These are phyloP conservation scores for Rubia yunnanensis DNA, from an alignment of 257 asterid species.

Conservation along the genomic window DNA sequence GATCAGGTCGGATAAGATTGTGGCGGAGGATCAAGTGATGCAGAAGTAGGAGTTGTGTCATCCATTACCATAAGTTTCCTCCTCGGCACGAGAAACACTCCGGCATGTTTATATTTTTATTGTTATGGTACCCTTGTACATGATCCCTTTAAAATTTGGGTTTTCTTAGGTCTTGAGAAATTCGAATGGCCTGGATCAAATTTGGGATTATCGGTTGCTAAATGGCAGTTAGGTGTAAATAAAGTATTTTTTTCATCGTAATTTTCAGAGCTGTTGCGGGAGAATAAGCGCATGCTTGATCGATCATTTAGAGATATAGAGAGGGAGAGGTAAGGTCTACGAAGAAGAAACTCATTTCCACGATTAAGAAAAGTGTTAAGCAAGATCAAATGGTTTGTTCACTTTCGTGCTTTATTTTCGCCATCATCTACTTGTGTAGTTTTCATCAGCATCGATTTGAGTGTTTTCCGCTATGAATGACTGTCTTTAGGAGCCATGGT, in stretches of 20 bases:
- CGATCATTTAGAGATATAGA: slow-evolving; percentile 92
- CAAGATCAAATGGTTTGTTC: slow-evolving; percentile 91
- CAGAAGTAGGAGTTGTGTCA: slow-evolving; percentile 60
- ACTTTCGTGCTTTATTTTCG: slow-evolving; percentile 7
- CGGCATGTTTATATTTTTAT: slow-evolving; percentile 50
- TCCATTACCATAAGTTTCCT: slow-evolving; percentile 65
- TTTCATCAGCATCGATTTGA: neutral
- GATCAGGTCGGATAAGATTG: slow-evolving; percentile 85
- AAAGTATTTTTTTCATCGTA: neutral
- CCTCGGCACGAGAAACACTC: slow-evolving; percentile 84
- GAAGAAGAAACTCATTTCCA: slow-evolving; percentile 76
- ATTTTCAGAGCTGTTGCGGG: slow-evolving; percentile 81
- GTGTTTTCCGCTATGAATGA: neutral
- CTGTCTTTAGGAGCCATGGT: neutral
- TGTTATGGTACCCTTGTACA: neutral
- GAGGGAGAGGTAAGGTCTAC: slow-evolving; percentile 93
- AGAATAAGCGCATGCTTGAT: slow-evolving; percentile 96
- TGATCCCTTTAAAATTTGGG: neutral
- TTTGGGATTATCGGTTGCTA: neutral
- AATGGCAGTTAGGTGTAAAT: too few relatives aligned
- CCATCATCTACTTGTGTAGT: neutral
- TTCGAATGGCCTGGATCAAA: neutral
- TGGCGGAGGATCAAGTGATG: slow-evolving; percentile 93
- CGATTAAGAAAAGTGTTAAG: slow-evolving; percentile 95
- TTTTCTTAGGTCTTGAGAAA: neutral